Evolutionary conservation across 192 early-diverging fungal species (phyloP).

Genomic region (Coemansia sp.): DNA sequence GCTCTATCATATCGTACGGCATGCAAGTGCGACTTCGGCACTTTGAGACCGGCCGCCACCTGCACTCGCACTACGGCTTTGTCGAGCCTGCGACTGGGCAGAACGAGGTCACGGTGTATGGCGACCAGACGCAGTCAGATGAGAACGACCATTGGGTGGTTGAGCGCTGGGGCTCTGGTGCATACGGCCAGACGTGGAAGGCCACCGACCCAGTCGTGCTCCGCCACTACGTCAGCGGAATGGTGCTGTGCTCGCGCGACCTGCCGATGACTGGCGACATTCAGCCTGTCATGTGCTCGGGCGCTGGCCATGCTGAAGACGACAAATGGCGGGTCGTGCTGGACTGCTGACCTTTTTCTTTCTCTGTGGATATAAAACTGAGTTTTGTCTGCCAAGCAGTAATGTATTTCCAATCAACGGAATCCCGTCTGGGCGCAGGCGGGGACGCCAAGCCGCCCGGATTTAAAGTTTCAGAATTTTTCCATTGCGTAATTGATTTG

Average conservation of each 20-base stretch:
- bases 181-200: constrained; percentile 53
- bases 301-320: constrained; percentile 56
- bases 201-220: constrained; percentile 49
- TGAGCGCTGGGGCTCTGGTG: constrained; percentile 53
- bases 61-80: constrained; percentile 60
- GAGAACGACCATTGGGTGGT: constrained; percentile 62
- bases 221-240: constrained; percentile 55
- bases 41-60: constrained; percentile 50
- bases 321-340: constrained; percentile 56
- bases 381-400: neutral
- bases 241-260: constrained; percentile 54
- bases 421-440: too few relatives aligned
- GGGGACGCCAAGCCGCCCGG: too few relatives aligned
- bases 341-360: constrained; percentile 8
- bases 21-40: constrained; percentile 57
- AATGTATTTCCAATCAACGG: neutral
- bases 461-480: too few relatives aligned
- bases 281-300: constrained; percentile 57
- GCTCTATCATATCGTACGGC: constrained; percentile 48
- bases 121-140: constrained; percentile 53
- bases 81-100: constrained; percentile 52
- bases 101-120: constrained; percentile 60
- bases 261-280: constrained; percentile 39
- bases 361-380: neutral
- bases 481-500: too few relatives aligned